Evolutionary conservation across 2,329 filamentous ascomycete genomes (phyloP).

Genomic region (Monascus ruber): DNA sequence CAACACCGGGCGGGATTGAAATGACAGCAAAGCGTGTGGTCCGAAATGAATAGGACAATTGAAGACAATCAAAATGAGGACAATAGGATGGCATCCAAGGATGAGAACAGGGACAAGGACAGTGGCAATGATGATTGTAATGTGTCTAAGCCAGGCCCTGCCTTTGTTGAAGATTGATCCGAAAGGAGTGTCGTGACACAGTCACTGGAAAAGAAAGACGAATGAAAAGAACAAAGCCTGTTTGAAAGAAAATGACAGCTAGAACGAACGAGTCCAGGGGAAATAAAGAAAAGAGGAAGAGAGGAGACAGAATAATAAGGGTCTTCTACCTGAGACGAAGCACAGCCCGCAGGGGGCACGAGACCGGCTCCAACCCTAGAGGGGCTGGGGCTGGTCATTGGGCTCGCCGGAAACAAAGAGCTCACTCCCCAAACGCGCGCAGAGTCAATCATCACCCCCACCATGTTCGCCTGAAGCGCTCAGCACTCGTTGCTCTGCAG

Average conservation of each 20-base stretch:
- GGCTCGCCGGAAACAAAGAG: too few relatives aligned
- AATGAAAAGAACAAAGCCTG: conserved; percentile 1
- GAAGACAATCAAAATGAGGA: neutral
- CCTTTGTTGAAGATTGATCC: conserved; percentile 1
- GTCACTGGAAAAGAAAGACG: conserved; percentile 9
- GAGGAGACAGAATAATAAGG: conserved; percentile 2
- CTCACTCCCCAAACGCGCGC: too few relatives aligned
- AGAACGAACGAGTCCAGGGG: conserved; percentile 1
- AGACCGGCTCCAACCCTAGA: too few relatives aligned
- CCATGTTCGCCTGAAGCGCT: too few relatives aligned
- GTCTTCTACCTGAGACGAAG: neutral
- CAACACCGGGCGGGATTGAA: conserved; percentile 5
- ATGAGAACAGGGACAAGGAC: too few relatives aligned
- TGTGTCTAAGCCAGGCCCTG: conserved; percentile 8
- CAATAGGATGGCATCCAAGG: too few relatives aligned
- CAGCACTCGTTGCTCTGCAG: too few relatives aligned
- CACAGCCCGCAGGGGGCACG: neutral
- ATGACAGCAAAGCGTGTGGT: neutral
- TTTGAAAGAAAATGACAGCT: conserved; percentile 1
- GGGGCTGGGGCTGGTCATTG: too few relatives aligned
- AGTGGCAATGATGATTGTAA: conserved; percentile 2
- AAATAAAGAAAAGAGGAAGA: conserved; percentile 4
- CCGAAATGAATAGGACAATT: neutral
- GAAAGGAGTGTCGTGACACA: conserved; percentile 10
- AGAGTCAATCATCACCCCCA: too few relatives aligned